Evolutionary conservation across 2,329 filamentous ascomycete genomes (phyloP).

Genomic region (Dryadomyces sulphureus): DNA sequence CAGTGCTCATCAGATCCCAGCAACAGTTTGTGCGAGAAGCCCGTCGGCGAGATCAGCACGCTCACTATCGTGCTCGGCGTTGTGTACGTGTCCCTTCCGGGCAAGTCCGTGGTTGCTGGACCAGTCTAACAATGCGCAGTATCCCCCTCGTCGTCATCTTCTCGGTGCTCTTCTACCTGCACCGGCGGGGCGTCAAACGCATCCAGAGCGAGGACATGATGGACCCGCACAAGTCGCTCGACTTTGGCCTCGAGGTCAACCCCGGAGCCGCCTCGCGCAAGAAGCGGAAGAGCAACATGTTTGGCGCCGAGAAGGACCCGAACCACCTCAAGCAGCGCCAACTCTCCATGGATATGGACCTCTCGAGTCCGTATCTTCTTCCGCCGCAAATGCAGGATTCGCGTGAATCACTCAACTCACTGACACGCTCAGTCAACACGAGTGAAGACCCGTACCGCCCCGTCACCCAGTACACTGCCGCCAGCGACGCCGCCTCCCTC

Average conservation of each 20-base stretch:
- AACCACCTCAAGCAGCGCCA: slow-evolving; percentile 36
- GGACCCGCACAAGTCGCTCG: slow-evolving; percentile 80
- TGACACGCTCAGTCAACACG: slow-evolving; percentile 60
- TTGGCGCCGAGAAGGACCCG: slow-evolving; percentile 37
- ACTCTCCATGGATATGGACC: slow-evolving; percentile 58
- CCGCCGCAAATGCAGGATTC: slow-evolving; percentile 68
- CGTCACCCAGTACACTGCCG: slow-evolving; percentile 36
- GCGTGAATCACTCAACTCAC: slow-evolving; percentile 71
- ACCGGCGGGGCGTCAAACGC: slow-evolving; percentile 61
- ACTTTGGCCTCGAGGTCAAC: slow-evolving; percentile 66
- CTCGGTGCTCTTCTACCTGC: slow-evolving; percentile 57
- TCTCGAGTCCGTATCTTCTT: slow-evolving; percentile 83
- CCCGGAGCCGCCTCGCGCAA: slow-evolving; percentile 19
- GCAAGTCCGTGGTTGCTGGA: not conserved
- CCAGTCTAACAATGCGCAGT: slow-evolving; percentile 27
- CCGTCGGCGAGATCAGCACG: slow-evolving; percentile 38
- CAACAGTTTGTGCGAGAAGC: slow-evolving; percentile 43
- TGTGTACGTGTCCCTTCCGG: slow-evolving; percentile 38
- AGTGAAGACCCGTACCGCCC: slow-evolving; percentile 76
- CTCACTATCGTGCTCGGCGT: slow-evolving; percentile 55
- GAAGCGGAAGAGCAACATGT: slow-evolving; percentile 31
- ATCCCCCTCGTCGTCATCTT: slow-evolving; percentile 59
- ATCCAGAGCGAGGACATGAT: slow-evolving; percentile 63
- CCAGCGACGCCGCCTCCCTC: slow-evolving; percentile 40
- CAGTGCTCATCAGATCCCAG: slow-evolving; percentile 10